phyloP scores from a whole-genome alignment of 257 asterid species.

The Nicotiana benthamiana region DNA sequence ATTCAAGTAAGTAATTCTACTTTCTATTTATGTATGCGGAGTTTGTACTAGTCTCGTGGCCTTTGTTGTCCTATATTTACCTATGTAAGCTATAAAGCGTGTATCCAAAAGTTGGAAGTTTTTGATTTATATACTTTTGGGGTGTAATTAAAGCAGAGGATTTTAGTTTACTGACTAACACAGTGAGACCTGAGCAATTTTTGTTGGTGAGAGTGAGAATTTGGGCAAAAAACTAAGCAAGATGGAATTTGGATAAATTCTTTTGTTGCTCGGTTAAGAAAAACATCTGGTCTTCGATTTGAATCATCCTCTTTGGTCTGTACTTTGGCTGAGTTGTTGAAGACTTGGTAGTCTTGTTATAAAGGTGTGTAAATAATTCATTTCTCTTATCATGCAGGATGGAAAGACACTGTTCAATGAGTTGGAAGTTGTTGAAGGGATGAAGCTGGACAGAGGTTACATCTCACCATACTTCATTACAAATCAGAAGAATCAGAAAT shows the following conservation, averaged over 20 bases:
- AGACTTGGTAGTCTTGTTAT: not conserved
- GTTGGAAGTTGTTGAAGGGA: slow-evolving; percentile 95
- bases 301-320: not conserved
- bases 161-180: not conserved
- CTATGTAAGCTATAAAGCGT: not conserved
- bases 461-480: slow-evolving; percentile 95
- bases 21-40: not conserved
- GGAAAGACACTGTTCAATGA: slow-evolving; percentile 86
- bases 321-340: not conserved
- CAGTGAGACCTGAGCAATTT: not conserved
- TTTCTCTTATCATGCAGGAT: slow-evolving; percentile 38
- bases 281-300: not conserved
- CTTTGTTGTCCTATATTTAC: not conserved
- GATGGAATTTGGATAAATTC: not conserved
- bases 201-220: not conserved
- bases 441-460: slow-evolving; percentile 92
- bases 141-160: not conserved
- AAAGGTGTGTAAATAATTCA: not conserved
- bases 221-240: not conserved
- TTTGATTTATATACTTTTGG: not conserved
- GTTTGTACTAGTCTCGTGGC: not conserved
- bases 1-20: slow-evolving; percentile 57
- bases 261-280: not conserved
- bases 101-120: not conserved
- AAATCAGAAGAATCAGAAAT: slow-evolving; percentile 85